Evolutionary conservation across 1,284 basidiomycete species (phyloP).

Genomic region (Peniophora sp.): DNA sequence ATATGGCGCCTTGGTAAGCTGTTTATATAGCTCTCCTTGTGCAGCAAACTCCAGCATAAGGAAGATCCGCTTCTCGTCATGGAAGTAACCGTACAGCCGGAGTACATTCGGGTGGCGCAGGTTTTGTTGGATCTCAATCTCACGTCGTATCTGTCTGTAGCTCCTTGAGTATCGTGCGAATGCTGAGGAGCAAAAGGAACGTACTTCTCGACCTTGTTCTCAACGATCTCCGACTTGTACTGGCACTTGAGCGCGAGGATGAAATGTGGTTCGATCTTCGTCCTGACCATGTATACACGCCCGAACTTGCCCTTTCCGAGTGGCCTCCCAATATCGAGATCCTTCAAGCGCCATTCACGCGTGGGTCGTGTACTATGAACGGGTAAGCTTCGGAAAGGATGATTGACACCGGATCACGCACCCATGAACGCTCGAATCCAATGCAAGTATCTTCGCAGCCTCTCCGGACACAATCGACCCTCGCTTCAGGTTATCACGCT

Average conservation of each 20-base stretch:
- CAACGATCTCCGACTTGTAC: constrained; percentile 94
- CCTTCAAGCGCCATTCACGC: constrained; percentile 76
- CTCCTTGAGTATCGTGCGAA: too few relatives aligned
- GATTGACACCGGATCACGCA: constrained; percentile 26
- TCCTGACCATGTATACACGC: constrained; percentile 97
- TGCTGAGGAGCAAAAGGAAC: too few relatives aligned
- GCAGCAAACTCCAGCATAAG: constrained; percentile 96
- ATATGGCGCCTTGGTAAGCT: constrained; percentile 76
- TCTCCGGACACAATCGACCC: constrained; percentile 59
- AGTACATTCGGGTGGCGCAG: constrained; percentile 94
- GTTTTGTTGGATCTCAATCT: constrained; percentile 99
- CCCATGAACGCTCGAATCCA: constrained; percentile 68
- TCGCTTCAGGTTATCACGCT: constrained; percentile 67
- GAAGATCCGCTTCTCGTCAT: constrained; percentile 97
- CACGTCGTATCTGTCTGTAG: constrained; percentile 78
- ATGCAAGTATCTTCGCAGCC: constrained; percentile 65
- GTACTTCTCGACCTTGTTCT: constrained; percentile 75
- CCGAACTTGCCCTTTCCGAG: constrained; percentile 99
- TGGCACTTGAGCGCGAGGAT: constrained; percentile 96
- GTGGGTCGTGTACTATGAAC: constrained; percentile 52
- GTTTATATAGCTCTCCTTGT: constrained; percentile 94
- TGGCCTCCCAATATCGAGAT: constrained; percentile 93
- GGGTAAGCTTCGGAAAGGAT: constrained; percentile 2
- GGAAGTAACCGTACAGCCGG: constrained; percentile 93
- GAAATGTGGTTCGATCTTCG: constrained; percentile 80